These are phyloP conservation scores for Acmispon strigosus DNA, from an alignment of 306 rosid genomes.

Conservation along the genomic window DNA sequence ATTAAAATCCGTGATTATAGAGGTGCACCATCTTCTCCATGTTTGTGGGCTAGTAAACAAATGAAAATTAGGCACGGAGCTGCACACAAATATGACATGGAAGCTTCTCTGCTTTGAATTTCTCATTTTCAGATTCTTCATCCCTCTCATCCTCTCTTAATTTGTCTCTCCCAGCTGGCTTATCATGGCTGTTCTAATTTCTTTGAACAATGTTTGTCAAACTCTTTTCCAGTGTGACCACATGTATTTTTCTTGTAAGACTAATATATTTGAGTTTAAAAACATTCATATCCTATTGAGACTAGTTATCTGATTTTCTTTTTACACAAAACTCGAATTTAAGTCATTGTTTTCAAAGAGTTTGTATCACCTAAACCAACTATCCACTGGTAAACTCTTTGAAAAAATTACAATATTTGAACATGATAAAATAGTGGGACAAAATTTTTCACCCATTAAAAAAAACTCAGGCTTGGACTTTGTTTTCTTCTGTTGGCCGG, in stretches of 20 bases:
- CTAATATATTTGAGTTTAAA: no score
- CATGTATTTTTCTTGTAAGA: no score
- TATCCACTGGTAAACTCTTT: no score
- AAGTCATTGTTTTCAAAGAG: no score
- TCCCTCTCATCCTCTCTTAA: background rate
- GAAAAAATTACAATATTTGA: background rate
- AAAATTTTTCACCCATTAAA: background rate
- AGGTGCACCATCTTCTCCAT: slow-evolving; percentile 1
- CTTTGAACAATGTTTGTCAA: background rate
- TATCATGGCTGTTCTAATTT: background rate
- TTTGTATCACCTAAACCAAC: no score
- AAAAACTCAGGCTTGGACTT: background rate
- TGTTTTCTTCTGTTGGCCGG: background rate
- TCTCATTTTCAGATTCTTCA: background rate
- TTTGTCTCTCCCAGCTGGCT: background rate
- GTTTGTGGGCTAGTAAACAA: no score
- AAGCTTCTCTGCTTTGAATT: background rate
- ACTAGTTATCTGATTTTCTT: no score
- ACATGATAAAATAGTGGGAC: background rate
- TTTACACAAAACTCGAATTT: no score
- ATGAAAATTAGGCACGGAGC: no score
- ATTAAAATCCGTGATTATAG: slow-evolving; percentile 23
- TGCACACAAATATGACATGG: background rate
- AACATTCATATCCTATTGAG: no score
- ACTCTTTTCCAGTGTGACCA: no score